Evolutionary conservation across 78 protist species (phyloP).

Genomic region (Bigelowiella natans): DNA sequence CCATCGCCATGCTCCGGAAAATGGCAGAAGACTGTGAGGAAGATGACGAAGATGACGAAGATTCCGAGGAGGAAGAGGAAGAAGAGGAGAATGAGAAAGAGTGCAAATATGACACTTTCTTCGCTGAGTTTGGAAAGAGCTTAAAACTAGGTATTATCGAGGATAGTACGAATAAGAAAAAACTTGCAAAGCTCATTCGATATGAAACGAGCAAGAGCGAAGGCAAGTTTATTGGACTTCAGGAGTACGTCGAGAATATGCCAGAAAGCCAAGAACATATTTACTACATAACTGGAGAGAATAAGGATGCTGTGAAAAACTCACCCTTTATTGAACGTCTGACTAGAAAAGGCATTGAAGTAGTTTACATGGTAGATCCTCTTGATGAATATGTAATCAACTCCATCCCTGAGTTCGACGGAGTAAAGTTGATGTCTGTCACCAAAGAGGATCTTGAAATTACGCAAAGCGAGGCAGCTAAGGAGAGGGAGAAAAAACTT

Average conservation of each 20-base stretch:
- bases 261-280: constrained; percentile 73
- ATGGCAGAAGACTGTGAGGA: constrained; percentile 40
- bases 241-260: constrained; percentile 79
- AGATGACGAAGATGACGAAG: constrained; percentile 37
- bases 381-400: constrained; percentile 89
- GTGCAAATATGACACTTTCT: constrained; percentile 63
- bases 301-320: neutral
- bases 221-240: constrained; percentile 44
- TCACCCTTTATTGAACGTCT: constrained; percentile 77
- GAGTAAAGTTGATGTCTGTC: neutral
- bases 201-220: constrained; percentile 40
- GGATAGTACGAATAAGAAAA: constrained; percentile 68
- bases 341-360: constrained; percentile 73
- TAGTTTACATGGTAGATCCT: constrained; percentile 84
- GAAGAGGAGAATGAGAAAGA: constrained; percentile 36
- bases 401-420: constrained; percentile 34
- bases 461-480: constrained; percentile 27
- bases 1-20: constrained; percentile 67
- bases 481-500: constrained; percentile 21
- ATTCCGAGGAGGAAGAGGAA: constrained; percentile 25
- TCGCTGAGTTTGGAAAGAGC: constrained; percentile 65
- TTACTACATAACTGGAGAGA: constrained; percentile 74
- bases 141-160: constrained; percentile 92
- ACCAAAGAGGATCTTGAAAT: constrained; percentile 10
- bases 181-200: constrained; percentile 82